Evolutionary conservation across 208 protist genomes (phyloP), one percentile per base, ranked within the genome.

Genomic region (Leishmania gerbilli): DNA sequence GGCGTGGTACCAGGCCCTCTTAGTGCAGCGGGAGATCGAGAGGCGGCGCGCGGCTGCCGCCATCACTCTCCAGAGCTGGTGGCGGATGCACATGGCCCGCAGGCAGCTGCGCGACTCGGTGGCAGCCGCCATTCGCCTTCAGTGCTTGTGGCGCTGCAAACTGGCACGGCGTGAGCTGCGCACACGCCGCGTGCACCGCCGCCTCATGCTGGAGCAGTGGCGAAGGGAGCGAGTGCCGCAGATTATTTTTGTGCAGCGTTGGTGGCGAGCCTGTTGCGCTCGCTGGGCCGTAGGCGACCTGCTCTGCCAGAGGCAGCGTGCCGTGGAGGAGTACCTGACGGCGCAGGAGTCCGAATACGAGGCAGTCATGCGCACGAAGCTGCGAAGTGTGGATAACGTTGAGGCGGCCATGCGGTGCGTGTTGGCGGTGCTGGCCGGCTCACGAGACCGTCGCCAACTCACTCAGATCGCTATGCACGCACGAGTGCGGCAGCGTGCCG

Each of bases 341-440:
- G 71, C 68, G 3, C 37, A 79, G 56, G 86, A 93, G 56, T 17
- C 71, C 3, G 7, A 8, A 2, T 87, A 93, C 77, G 80, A 89
- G 15, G 71, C 31, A 11, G 79, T 76, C 19, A 84, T 89, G 81
- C 51, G 72, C 15, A 69, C 51, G 58, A 45, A 69, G 21, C 27
- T 81, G 24, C 76, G 71, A 45, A 42, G 79, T 15, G 58, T 81
- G 47, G 80, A 87, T 24, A 68, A 84, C 34, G 72, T 87, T 8
- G 80, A 86, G 6, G 76, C 72, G 62, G 69, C 76, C 11, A 77
- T 84, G 80, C 62, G 84, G 27, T 84, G 77, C 42, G 78, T 95
- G 2, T n/a, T 93, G 31, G 82, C 85, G 2, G 88, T 93, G 21
- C 83, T 97, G 42, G 85, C 86, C 19, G 93, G 88, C 8, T 90